Percentiles rank a stretch among this genome's conserved stretches.
These are phyloP conservation scores for Populus ilicifolia DNA, from an alignment of 345 rosid species.

Conservation along the genomic window DNA sequence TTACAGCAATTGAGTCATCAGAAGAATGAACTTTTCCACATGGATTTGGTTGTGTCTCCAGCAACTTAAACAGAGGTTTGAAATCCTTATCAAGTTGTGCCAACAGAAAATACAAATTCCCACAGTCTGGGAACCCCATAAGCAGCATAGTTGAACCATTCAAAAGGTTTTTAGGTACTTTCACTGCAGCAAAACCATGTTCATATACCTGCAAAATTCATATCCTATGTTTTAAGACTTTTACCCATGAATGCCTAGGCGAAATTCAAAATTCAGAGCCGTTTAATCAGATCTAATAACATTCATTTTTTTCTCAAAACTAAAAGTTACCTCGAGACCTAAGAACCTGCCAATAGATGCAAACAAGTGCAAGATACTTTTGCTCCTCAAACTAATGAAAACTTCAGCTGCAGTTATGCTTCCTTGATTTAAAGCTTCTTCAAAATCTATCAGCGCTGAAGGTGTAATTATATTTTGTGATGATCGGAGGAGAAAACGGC, in stretches of 20 bases:
- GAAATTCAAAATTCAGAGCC: neutral
- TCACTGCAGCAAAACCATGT: constrained; percentile 60
- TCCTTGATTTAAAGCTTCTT: constrained; percentile 93
- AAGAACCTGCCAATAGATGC: constrained; percentile 87
- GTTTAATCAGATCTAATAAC: neutral
- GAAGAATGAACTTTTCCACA: constrained; percentile 50
- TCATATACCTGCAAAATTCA: constrained; percentile 72
- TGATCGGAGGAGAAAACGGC: constrained; percentile 74
- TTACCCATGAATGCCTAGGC: neutral
- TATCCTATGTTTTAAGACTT: constrained; percentile 14
- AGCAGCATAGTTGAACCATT: constrained; percentile 58
- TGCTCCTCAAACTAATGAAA: constrained; percentile 78
- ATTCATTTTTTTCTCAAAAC: neutral
- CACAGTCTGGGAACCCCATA: constrained; percentile 90
- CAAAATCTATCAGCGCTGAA: constrained; percentile 60
- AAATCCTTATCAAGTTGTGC: constrained; percentile 92
- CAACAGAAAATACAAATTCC: constrained; percentile 74
- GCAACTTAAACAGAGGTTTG: constrained; percentile 76
- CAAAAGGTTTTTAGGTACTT: constrained; percentile 63
- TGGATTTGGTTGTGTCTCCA: constrained; percentile 55
- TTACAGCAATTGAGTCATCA: constrained; percentile 51
- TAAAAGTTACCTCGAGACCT: constrained; percentile 75
- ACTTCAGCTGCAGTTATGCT: constrained; percentile 70
- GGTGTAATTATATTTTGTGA: constrained; percentile 61
- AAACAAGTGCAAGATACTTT: constrained; percentile 78